Conservation (phyloP, 352 stramenopile genomes). For the Thraustochytrium sp. region DNA sequence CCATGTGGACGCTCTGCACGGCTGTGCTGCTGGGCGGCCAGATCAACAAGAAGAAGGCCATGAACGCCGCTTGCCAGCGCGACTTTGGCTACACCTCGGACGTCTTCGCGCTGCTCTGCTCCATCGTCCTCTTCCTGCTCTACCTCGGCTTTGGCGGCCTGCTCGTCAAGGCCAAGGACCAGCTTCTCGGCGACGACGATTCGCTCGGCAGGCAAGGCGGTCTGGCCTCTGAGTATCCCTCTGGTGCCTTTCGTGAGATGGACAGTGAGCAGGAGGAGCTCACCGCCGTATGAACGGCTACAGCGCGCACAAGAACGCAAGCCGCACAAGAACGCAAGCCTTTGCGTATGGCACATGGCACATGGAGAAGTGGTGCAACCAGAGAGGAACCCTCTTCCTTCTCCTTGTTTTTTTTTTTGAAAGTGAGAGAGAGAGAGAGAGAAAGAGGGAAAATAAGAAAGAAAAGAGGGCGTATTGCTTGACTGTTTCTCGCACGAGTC, state of each 20-base stretch:
- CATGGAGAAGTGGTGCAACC: too few species aligned
- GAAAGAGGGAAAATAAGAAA: not conserved
- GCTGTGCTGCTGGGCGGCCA: constrained; percentile 19
- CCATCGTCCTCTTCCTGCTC: constrained; percentile 19
- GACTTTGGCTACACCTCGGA: not conserved
- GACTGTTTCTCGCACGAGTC: too few species aligned
- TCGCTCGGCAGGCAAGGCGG: not conserved
- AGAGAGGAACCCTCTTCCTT: too few species aligned
- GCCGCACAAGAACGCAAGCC: not conserved
- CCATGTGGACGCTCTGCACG: constrained; percentile 26
- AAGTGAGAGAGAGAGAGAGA: not conserved
- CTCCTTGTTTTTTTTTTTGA: not conserved
- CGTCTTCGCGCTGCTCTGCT: not conserved
- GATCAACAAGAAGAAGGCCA: constrained; percentile 22
- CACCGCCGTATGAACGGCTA: constrained; percentile 3
- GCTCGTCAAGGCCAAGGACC: constrained; percentile 19
- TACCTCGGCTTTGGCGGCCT: constrained; percentile 16
- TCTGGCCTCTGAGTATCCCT: constrained; percentile 12
- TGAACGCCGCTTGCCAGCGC: not conserved
- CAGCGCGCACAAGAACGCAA: not conserved
- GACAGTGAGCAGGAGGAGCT: constrained; percentile 23
- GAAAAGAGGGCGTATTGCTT: not conserved
- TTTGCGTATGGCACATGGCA: too few species aligned
- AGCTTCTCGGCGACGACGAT: not conserved
- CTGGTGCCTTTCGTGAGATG: not conserved